Evolutionary conservation across 164 flowering plant genomes (phyloP), one percentile per base, ranked within the genome.

Genomic region (Cinnamomum micranthum): DNA sequence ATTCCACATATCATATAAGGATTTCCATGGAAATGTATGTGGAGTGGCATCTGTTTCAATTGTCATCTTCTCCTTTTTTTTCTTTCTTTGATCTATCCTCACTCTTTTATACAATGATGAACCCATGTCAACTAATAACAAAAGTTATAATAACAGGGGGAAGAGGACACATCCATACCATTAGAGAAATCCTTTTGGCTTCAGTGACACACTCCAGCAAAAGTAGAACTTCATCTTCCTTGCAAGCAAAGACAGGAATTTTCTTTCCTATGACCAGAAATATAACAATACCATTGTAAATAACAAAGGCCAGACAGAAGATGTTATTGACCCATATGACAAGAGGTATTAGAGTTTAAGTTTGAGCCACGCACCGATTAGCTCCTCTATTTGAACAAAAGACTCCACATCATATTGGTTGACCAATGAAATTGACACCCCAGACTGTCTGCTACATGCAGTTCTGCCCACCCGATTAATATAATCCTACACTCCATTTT

Each of bases 381-480:
- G 88, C 66, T 82, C 87, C 81, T 95, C 99, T 80, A 95, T 93
- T 77, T 87, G 96, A 13, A 86, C 1, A 81, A 86, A 93, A 93
- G 93, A 91, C 82, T 88, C 97, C 79, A 93, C 27, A 80, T 93
- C 96, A 73, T 90, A 95, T 75, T 95, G 98, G 83, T 88, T 89
- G 23, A 91, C 93, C n/a, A 95, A 78, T 13, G 98, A 95, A 76
- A 95, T 89, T 14, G 96, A 96, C 71, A 92, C 83, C 28, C 99
- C 99, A 65, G 97, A 89, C 71, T 97, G 82, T 33, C 97, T 97
- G 7, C 98, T 98, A 77, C 99, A 91, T 77, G 99, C 99, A 69
- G 99, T 95, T 87, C 99, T 91, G 73, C 99, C 99, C n/a, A 95
- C 99, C 52, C 99, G 85, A 80, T 95, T 98, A 65, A 92, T 87